These are phyloP conservation scores for Hanseniaspora guilliermondii DNA, from an alignment of 805 yeast genomes.

Conservation along the genomic window DNA sequence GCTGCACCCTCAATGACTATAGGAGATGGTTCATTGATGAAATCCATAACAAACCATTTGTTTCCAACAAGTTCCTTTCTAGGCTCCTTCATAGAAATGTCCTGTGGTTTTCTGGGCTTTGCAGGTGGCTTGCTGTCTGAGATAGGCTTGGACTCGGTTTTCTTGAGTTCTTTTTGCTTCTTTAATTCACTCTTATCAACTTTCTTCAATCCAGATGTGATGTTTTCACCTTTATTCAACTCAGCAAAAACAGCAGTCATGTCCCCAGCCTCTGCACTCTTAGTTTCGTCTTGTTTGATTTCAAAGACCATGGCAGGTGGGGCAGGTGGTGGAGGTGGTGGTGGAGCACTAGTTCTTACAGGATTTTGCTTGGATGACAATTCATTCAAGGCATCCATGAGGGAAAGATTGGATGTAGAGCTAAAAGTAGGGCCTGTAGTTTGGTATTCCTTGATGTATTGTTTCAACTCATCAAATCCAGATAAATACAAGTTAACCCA, in stretches of 20 bases:
- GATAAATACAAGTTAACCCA: slow-evolving; percentile 66
- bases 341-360: slow-evolving; percentile 23
- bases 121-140: slow-evolving; percentile 35
- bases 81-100: slow-evolving; percentile 40
- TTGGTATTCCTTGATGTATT: slow-evolving; percentile 64
- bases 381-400: slow-evolving; percentile 37
- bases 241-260: slow-evolving; percentile 87
- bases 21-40: slow-evolving; percentile 42
- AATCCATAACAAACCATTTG: slow-evolving; percentile 81
- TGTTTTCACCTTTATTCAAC: slow-evolving; percentile 68
- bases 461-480: slow-evolving; percentile 57
- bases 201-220: slow-evolving; percentile 77
- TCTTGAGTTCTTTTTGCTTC: slow-evolving; percentile 34
- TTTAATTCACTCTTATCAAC: slow-evolving; percentile 80
- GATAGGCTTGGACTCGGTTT: slow-evolving; percentile 27
- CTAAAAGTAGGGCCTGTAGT: slow-evolving; percentile 80
- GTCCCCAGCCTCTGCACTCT: slow-evolving; percentile 33
- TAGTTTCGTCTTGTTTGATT: slow-evolving; percentile 22
- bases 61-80: slow-evolving; percentile 72
- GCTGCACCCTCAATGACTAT: slow-evolving; percentile 57
- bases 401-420: slow-evolving; percentile 41
- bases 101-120: slow-evolving; percentile 73
- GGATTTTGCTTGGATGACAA: slow-evolving; percentile 21
- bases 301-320: slow-evolving; percentile 69
- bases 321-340: slow-evolving; percentile 74